A percentile compares a stretch with the other conserved stretches of the same genome.
These are phyloP conservation scores for Kwoniella botswanensis DNA, from an alignment of 768 basidiomycete species.

Conservation along the genomic window DNA sequence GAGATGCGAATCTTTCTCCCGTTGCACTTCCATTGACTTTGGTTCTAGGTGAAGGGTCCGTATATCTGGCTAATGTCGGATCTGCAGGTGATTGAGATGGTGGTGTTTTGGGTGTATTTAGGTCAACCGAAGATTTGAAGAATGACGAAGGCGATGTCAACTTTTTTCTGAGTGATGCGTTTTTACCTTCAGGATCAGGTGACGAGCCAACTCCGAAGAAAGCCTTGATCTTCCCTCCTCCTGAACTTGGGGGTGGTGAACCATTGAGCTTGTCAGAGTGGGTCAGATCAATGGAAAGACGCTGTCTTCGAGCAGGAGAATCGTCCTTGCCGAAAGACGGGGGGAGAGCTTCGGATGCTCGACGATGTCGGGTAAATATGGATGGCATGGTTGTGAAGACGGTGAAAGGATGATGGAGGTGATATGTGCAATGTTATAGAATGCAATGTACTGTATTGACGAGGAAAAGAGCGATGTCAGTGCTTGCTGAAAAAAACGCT, in stretches of 20 bases:
- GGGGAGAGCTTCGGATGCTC: slow-evolving; percentile 32
- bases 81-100: background rate
- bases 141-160: slow-evolving; percentile 33
- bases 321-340: slow-evolving; percentile 9
- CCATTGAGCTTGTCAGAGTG: slow-evolving; percentile 1
- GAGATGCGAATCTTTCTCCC: slow-evolving; percentile 24
- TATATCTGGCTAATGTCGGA: slow-evolving; percentile 26
- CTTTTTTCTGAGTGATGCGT: slow-evolving; percentile 21
- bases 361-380: slow-evolving; percentile 37
- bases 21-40: background rate
- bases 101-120: slow-evolving; percentile 9
- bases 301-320: slow-evolving; percentile 18
- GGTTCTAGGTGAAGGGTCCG: slow-evolving; percentile 26
- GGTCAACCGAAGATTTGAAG: slow-evolving; percentile 21
- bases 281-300: slow-evolving; percentile 21
- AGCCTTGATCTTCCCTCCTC: slow-evolving; percentile 36
- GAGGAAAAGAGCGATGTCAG: no score
- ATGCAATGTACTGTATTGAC: background rate
- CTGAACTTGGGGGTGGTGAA: slow-evolving; percentile 13
- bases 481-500: no score
- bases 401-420: background rate
- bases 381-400: slow-evolving; percentile 37
- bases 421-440: background rate
- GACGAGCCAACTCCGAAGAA: slow-evolving; percentile 30
- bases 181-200: slow-evolving; percentile 16